Percentiles rank a stretch among this genome's conserved stretches.
Evolutionary conservation across 2,329 filamentous ascomycete species (phyloP).

Genomic region (Beauveria rudraprayagi): DNA sequence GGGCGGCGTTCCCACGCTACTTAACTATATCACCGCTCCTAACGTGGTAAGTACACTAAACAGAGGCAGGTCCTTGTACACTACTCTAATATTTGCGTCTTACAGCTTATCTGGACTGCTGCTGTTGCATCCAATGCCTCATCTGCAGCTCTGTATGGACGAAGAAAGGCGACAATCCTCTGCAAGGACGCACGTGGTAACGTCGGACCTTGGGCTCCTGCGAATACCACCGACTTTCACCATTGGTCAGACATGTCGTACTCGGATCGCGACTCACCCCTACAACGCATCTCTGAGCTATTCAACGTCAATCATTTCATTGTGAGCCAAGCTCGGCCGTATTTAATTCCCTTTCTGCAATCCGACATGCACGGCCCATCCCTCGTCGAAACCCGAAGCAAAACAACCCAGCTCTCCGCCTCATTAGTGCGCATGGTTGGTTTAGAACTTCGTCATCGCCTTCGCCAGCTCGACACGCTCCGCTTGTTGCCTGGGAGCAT

Average conservation of each 20-base stretch:
- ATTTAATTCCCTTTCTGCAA: conserved; percentile 76
- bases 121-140: conserved; percentile 68
- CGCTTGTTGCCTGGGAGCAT: conserved; percentile 62
- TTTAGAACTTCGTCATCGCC: conserved; percentile 70
- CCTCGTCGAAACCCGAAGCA: conserved; percentile 49
- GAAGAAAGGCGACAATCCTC: conserved; percentile 56
- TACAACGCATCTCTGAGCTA: conserved; percentile 67
- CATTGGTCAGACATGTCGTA: conserved; percentile 60
- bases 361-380: conserved; percentile 72
- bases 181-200: conserved; percentile 69
- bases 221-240: conserved; percentile 53
- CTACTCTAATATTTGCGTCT: not conserved
- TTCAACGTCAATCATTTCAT: conserved; percentile 97
- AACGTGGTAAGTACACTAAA: conserved; percentile 62
- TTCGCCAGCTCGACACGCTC: conserved; percentile 73
- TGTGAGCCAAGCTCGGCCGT: conserved; percentile 83
- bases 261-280: conserved; percentile 54
- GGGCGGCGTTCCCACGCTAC: conserved; percentile 69
- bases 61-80: not conserved
- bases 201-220: conserved; percentile 66
- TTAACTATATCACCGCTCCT: conserved; percentile 89
- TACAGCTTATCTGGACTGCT: conserved; percentile 69
- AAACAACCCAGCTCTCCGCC: conserved; percentile 47
- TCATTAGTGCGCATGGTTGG: conserved; percentile 61
- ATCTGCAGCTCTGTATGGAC: conserved; percentile 56